Evolutionary conservation across 2,329 filamentous ascomycete genomes (phyloP), one percentile per base, ranked within the genome.

Genomic region (Penicillium vulpinum): DNA sequence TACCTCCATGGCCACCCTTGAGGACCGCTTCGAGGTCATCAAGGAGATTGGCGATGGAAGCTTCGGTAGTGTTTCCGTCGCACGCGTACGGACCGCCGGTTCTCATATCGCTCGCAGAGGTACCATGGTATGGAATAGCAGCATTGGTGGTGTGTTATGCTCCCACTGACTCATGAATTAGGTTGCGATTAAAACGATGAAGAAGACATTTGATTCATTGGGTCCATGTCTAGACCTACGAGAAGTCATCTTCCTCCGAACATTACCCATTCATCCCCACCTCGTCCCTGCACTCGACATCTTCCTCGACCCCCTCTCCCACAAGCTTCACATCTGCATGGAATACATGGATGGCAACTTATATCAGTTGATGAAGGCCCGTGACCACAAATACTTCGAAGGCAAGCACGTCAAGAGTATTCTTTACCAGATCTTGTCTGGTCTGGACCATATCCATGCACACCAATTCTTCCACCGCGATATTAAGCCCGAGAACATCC

Each of bases 171-270:
- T 56, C 54, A 40, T 56, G 29, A 5, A 38, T 31, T 58, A 97
- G 94, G 90, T 99, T 69, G 94, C 94, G 41, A 97, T 99, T 79
- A 99, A 99, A 79, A 97, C 94, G 6, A 99, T 99, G 94, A 99
- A 99, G 83, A 99, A 99, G 85, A 92, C 89, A 0, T 99, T 97
- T 69, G 92, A 97, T 67, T 96, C 91, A 2, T 92, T 97, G 71
- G 80, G 85, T 16, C 89, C 92, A 51, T 99, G 94, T 74, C 79
- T 97, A 62, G 94, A 99, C 76, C 85, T 99, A 52, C 88, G 94
- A 60, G 94, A 99, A 76, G 94, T 99, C 63, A 94, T 99, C 73
- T 99, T 99, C 77, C 81, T 99, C 45, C 88, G 91, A 70, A 93
- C 92, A 11, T 81, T 99, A 16, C 94, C 94, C 2, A 81, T 85